Evolutionary conservation across 139 green algal genomes (phyloP), one percentile per base, ranked within the genome.

Genomic region (Nannochloris sp.): DNA sequence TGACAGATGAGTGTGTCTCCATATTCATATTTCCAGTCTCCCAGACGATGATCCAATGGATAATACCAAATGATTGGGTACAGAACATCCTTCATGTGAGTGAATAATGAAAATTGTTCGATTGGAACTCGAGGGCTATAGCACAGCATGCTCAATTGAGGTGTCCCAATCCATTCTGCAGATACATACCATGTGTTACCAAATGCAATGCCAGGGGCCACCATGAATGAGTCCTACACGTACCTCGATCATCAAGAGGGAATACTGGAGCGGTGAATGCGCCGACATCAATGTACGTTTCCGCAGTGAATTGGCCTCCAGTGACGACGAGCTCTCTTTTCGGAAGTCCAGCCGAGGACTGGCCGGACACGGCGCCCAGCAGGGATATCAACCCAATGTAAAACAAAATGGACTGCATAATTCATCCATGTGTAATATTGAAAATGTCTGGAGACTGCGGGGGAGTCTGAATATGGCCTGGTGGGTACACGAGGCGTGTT

Each of bases 1-100:
- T 68, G 43, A 34, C 70, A 76, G 12, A 21, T 48, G 2, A 71
- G 56, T 11, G 14, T 48, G 25, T 72, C 57, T 1, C 70, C 70
- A 4, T 23, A 48, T 19, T 68, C 34, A 5, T 56, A 24, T 0
- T 62, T 56, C 70, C 70, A 76, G 7, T 24, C 16, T 16, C 62
- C 70, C 4, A 76, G 29, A 3, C 2, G 2, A 4, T 44, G 27
- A 9, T n/a, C 44, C 25, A 76, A 49, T 40, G 69, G 69, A 48
- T 51, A 60, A 24, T 75, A 69, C 60, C 60, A 64, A 19, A 31
- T 29, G 53, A 37, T 40, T 5, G 62, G 43, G 4, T 27, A 50
- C 4, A 55, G 8, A 2, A 71, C 69, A 4, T 49, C 24, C 0
- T 56, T 31, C 10, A 75, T 51, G 44, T 67, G 56, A 21, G 37